Conservation (phyloP, 1,139 yeast genomes). For the Yamadazyma triangularis region DNA sequence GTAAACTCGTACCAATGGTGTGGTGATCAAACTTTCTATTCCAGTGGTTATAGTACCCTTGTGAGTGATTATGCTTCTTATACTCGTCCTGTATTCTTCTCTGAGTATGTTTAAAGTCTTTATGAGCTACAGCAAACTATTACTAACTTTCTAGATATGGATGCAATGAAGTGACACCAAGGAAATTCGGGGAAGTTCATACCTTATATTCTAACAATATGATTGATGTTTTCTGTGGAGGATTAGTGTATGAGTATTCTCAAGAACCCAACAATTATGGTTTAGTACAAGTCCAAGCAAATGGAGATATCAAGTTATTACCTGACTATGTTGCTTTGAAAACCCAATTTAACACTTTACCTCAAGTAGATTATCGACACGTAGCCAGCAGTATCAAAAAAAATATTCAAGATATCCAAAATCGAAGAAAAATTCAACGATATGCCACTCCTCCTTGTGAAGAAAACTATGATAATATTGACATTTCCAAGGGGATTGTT, state of each 20-base stretch:
- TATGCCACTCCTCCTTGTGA: slow-evolving; percentile 37
- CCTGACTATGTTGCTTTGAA: slow-evolving; percentile 53
- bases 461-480: slow-evolving; percentile 46
- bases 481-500: slow-evolving; percentile 47
- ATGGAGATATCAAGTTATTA: slow-evolving; percentile 53
- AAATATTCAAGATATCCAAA: slow-evolving; percentile 22
- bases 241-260: slow-evolving; percentile 85
- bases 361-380: slow-evolving; percentile 21
- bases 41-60: slow-evolving; percentile 77
- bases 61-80: slow-evolving; percentile 67
- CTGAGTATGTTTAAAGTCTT: no score
- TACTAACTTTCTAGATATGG: no score
- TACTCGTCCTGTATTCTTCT: slow-evolving; percentile 76
- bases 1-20: slow-evolving; percentile 98
- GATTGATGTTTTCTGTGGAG: slow-evolving; percentile 85
- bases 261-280: slow-evolving; percentile 91
- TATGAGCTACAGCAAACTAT: no score
- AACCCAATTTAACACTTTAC: slow-evolving; percentile 36
- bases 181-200: slow-evolving; percentile 74
- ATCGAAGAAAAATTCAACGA: slow-evolving; percentile 19
- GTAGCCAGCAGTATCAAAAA: slow-evolving; percentile 22
- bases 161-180: slow-evolving; percentile 79
- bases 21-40: slow-evolving; percentile 76
- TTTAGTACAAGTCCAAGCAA: slow-evolving; percentile 55
- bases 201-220: slow-evolving; percentile 69